A percentile compares a stretch with the other conserved stretches of the same genome.
Conservation (phyloP, 1,284 basidiomycete species). For the Naganishia cerealis region DNA sequence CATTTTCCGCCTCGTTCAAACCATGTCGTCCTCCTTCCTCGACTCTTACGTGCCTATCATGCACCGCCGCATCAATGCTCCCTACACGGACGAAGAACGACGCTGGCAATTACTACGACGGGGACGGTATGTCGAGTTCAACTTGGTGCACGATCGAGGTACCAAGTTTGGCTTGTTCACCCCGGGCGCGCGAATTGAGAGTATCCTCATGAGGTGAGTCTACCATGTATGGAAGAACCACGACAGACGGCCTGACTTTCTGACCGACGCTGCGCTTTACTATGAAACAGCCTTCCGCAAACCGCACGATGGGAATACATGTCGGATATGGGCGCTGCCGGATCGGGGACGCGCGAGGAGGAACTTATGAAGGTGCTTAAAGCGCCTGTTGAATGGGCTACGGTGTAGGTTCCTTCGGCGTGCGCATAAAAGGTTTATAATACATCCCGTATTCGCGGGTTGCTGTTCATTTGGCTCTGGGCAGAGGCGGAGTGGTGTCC, state of each 20-base stretch:
- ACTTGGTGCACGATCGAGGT: constrained; percentile 75
- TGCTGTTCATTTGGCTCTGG: background rate
- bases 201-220: constrained; percentile 75
- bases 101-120: constrained; percentile 87
- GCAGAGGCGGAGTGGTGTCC: too few species aligned
- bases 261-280: background rate
- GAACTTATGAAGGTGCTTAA: constrained; percentile 69
- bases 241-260: background rate
- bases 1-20: constrained; percentile 73
- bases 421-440: too few species aligned
- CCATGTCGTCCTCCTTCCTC: constrained; percentile 74
- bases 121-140: constrained; percentile 92
- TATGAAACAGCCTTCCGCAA: constrained; percentile 64
- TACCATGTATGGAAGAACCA: background rate
- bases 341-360: constrained; percentile 67
- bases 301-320: constrained; percentile 92
- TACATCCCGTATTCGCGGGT: background rate
- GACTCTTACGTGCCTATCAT: constrained; percentile 86
- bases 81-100: constrained; percentile 65
- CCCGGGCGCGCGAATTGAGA: constrained; percentile 87
- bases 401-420: constrained; percentile 8
- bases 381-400: constrained; percentile 69
- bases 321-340: constrained; percentile 69
- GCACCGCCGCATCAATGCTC: constrained; percentile 58
- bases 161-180: constrained; percentile 79